Conservation (phyloP, 2,329 filamentous ascomycete species). For the Pseudogymnoascus sp. region DNA sequence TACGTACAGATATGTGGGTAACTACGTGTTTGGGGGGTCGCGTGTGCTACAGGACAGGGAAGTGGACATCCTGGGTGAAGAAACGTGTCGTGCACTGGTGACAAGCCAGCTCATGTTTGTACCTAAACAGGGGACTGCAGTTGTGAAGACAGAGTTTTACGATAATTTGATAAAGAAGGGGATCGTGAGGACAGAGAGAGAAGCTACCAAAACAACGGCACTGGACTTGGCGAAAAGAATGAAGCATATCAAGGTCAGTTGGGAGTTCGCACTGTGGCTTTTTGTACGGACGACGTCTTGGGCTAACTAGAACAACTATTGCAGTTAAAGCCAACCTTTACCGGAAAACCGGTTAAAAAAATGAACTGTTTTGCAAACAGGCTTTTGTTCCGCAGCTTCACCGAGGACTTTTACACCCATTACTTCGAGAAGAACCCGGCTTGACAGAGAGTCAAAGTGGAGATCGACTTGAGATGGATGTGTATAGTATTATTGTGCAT, state of each 20-base stretch:
- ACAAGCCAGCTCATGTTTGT: neutral
- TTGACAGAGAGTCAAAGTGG: conserved; percentile 37
- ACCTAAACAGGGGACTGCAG: neutral
- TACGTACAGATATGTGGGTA: neutral
- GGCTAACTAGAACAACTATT: neutral
- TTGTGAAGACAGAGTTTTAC: neutral
- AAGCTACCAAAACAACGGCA: neutral
- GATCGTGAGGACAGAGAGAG: neutral
- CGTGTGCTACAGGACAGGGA: neutral
- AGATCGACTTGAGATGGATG: conserved; percentile 33
- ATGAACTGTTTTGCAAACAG: neutral
- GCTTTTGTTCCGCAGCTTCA: neutral
- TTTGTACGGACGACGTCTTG: neutral
- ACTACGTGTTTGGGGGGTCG: neutral
- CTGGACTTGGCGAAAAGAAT: neutral
- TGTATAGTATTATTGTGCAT: conserved; percentile 30
- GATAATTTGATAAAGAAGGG: neutral
- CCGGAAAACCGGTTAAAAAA: neutral
- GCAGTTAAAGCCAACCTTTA: neutral
- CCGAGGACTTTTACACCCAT: neutral
- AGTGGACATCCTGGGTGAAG: neutral
- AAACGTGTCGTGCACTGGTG: neutral
- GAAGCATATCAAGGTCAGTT: neutral
- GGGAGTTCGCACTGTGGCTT: neutral
- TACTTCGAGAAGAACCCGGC: conserved; percentile 24